A percentile compares a stretch with the other conserved stretches of the same genome.
These are phyloP conservation scores for Lagenaria siceraria DNA, from an alignment of 306 rosid species.

Conservation along the genomic window DNA sequence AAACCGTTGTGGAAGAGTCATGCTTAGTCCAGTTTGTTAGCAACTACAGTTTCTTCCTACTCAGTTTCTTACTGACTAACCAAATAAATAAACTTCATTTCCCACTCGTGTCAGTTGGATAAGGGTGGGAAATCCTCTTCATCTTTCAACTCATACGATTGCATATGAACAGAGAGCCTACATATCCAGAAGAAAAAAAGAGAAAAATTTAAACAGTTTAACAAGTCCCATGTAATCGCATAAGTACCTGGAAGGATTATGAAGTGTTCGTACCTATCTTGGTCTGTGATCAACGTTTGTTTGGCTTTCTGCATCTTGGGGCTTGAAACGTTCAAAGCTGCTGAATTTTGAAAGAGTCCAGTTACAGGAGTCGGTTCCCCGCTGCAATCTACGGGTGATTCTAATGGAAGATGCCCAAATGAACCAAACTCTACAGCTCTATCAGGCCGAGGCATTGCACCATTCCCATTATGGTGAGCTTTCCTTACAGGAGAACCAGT, in stretches of 20 bases:
- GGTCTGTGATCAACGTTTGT: slow-evolving; percentile 9
- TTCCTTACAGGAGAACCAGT: slow-evolving; percentile 25
- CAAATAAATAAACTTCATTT: background rate
- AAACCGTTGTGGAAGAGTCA: slow-evolving; percentile 7
- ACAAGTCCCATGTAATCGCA: background rate
- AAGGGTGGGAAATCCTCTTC: slow-evolving; percentile 52
- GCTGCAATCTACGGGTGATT: slow-evolving; percentile 13
- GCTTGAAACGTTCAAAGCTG: background rate
- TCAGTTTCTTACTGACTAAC: slow-evolving; percentile 11
- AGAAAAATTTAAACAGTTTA: background rate
- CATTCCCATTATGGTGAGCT: slow-evolving; percentile 15
- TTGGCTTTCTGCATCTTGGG: slow-evolving; percentile 18
- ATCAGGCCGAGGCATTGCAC: slow-evolving; percentile 17
- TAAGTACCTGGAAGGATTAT: background rate
- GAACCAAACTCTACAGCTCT: slow-evolving; percentile 21
- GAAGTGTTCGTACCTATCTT: slow-evolving; percentile 22
- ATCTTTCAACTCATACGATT: slow-evolving; percentile 39
- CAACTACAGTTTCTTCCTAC: slow-evolving; percentile 14
- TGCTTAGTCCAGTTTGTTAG: slow-evolving; percentile 17
- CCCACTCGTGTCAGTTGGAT: slow-evolving; percentile 17
- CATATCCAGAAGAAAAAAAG: slow-evolving; percentile 12
- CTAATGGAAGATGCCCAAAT: slow-evolving; percentile 15
- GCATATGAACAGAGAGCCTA: slow-evolving; percentile 28
- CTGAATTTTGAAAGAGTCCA: background rate
- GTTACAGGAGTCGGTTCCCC: slow-evolving; percentile 7